Base-by-base conservation (phyloP, 2,329 filamentous ascomycete species). In the Akanthomyces dipterigenus region DNA sequence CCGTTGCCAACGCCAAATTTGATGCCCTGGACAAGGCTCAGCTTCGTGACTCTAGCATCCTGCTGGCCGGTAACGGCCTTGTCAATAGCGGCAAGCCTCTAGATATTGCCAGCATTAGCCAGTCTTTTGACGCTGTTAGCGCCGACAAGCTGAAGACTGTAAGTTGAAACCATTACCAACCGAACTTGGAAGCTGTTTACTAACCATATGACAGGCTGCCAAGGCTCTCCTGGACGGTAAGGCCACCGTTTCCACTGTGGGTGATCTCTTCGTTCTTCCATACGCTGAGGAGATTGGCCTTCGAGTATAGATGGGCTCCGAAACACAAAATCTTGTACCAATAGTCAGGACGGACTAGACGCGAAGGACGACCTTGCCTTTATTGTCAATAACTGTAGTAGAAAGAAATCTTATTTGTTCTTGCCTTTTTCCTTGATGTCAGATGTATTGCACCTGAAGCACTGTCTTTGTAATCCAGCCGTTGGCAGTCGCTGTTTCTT, bases 271-370 rank as follows among this genome's bases (percentile, higher is more conserved):
- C 77, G 84, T 88, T 70, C 86, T 99, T 73, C 95, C 95, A 62
- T 99, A 88, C 74, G 95, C 92, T 67, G 90, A 93, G 78, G 95
- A 99, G 74, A 82, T 99, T 75, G 96, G 93, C 70, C 85, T 99
- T 73, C 91, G 88, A 76, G 91, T 96, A 84, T 99, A 96, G 85
- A 85, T 66, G 63, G 67, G 63, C 43, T 59, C 34, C 31, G 64
- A 64, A 68, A 68, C 67, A 68, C 63, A 70, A 72, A 70, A 73
- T 68, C 71, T 71, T 78, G 76, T 77, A 77, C 67, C 74, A 78
- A 77, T 72, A 78, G 70, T 75, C 67, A 71, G 66, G 70, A 69
- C 73, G 68, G 70, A 72, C 70, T 75, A 76, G 75, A 75, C 67
- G 67, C 67, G 68, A 69, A 67, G 71, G 70, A 65, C 65, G 65